Conservation (phyloP, 345 rosid species). For the Iberis pinnata region DNA sequence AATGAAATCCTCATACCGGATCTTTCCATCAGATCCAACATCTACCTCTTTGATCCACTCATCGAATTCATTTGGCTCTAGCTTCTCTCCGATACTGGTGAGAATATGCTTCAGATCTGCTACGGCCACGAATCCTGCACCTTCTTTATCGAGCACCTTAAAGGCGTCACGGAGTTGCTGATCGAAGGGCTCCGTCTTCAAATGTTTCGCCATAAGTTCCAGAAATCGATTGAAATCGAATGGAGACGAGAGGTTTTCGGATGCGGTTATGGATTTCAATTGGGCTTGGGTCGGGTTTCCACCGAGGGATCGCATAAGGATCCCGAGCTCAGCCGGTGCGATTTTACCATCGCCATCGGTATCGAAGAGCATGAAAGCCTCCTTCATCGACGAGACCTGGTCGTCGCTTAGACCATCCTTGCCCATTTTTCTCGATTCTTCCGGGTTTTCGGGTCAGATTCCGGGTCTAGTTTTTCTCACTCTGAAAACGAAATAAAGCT, state of each 20-base stretch:
- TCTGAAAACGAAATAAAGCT: too few species aligned
- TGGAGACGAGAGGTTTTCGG: conserved; percentile 66
- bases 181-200: conserved; percentile 89
- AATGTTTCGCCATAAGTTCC: conserved; percentile 85
- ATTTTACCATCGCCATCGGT: conserved; percentile 89
- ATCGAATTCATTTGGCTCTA: conserved; percentile 87
- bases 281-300: conserved; percentile 99
- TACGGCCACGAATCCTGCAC: conserved; percentile 79
- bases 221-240: conserved; percentile 86
- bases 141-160: conserved; percentile 90
- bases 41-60: conserved; percentile 99
- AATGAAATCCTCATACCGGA: conserved; percentile 89
- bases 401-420: conserved; percentile 75
- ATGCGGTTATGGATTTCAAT: conserved; percentile 60
- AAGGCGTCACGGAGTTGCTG: conserved; percentile 95
- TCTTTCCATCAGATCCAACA: conserved; percentile 85
- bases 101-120: conserved; percentile 90
- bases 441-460: conserved; percentile 25
- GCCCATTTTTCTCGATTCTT: conserved; percentile 48
- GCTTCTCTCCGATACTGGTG: conserved; percentile 89
- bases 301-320: conserved; percentile 93
- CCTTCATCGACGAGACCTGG: conserved; percentile 94
- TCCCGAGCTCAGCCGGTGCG: conserved; percentile 89
- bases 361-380: conserved; percentile 94
- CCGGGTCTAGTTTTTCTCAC: too few species aligned